Percentiles rank a stretch among this genome's conserved stretches.
These are phyloP conservation scores for Ambrosiella xylebori DNA, from an alignment of 2,329 filamentous ascomycete genomes.

Conservation along the genomic window DNA sequence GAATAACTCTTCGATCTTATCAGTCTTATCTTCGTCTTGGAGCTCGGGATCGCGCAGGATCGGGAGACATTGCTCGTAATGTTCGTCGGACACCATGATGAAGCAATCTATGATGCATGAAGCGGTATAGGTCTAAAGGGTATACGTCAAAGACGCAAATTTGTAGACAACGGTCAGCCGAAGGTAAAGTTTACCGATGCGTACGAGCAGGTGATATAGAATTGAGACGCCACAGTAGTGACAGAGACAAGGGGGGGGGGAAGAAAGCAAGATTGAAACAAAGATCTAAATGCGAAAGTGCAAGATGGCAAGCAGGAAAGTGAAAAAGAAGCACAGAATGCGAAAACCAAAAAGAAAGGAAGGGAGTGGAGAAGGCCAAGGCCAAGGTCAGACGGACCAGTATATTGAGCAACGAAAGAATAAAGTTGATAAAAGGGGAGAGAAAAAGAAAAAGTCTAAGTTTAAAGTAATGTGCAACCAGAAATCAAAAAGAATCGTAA, in stretches of 20 bases:
- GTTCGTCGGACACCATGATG: slow-evolving; percentile 78
- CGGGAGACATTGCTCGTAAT: slow-evolving; percentile 80
- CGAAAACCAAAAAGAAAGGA: background rate
- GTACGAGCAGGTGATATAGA: background rate
- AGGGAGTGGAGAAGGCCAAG: background rate
- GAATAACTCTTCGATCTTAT: slow-evolving; percentile 74
- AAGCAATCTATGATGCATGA: slow-evolving; percentile 3
- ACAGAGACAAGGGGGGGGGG: background rate
- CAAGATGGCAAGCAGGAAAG: background rate
- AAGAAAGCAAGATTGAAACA: background rate
- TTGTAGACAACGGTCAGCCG: background rate
- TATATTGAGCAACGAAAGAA: background rate
- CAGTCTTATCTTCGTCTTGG: slow-evolving; percentile 90
- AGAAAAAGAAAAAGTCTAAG: background rate
- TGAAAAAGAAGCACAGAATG: background rate
- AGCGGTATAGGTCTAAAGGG: background rate
- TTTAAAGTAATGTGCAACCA: background rate
- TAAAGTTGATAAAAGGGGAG: background rate
- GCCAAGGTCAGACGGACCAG: background rate
- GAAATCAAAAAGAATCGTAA: background rate
- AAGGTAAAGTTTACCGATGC: background rate
- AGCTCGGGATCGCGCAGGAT: slow-evolving; percentile 67
- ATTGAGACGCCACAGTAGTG: background rate
- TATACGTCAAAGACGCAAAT: background rate
- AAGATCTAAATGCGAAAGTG: background rate